phyloP scores from a whole-genome alignment of 352 stramenopile species.

The Phytophthora pisi region DNA sequence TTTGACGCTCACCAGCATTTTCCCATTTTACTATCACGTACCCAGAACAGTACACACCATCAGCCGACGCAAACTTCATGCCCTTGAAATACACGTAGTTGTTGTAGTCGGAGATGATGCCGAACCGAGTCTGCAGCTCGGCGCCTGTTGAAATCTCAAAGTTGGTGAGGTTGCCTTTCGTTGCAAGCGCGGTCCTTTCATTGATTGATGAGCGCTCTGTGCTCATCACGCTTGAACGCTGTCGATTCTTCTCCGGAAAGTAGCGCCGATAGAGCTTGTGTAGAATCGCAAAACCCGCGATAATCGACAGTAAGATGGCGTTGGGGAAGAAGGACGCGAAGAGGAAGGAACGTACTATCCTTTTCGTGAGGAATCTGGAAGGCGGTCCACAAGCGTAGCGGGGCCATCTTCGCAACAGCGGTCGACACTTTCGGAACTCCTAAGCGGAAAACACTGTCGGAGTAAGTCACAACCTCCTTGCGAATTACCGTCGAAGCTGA shows the following conservation, averaged over 20 bases:
- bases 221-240: constrained; percentile 11
- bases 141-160: constrained; percentile 43
- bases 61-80: constrained; percentile 45
- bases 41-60: constrained; percentile 46
- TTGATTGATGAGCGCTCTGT: constrained; percentile 24
- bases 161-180: constrained; percentile 35
- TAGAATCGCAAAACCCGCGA: constrained; percentile 25
- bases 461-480: constrained; percentile 24
- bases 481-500: constrained; percentile 5
- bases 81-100: constrained; percentile 51
- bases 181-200: constrained; percentile 11
- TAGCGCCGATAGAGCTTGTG: constrained; percentile 32
- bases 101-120: constrained; percentile 46
- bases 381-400: constrained; percentile 26
- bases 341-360: constrained; percentile 6
- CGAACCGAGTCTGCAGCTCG: constrained; percentile 33
- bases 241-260: constrained; percentile 24
- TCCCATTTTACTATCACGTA: constrained; percentile 52
- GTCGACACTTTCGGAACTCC: constrained; percentile 19
- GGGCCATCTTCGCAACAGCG: constrained; percentile 16
- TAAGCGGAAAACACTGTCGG: constrained; percentile 24
- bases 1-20: constrained; percentile 37
- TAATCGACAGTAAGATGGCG: constrained; percentile 26
- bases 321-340: constrained; percentile 25
- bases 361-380: constrained; percentile 28